Evolutionary conservation across 1,139 yeast genomes (phyloP).

Genomic region (Pichia sp.): DNA sequence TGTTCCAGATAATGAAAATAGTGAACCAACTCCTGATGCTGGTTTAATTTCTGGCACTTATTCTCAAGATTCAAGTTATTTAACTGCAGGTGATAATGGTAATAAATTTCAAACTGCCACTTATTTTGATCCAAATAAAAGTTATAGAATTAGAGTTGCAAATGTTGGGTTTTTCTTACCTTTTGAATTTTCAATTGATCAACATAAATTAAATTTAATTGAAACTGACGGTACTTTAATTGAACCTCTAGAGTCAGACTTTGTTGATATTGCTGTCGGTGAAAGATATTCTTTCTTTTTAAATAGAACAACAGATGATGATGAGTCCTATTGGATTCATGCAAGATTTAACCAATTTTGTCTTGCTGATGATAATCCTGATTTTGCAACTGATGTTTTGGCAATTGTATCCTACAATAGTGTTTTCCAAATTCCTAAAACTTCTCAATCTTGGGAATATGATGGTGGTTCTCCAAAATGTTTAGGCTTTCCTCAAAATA

Average conservation of each 20-base stretch:
- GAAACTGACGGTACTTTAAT: slow-evolving; percentile 62
- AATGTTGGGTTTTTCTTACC: slow-evolving; percentile 42
- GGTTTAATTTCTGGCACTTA: slow-evolving; percentile 21
- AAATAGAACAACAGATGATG: slow-evolving; percentile 36
- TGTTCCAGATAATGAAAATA: slow-evolving; percentile 29
- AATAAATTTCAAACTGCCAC: slow-evolving; percentile 20
- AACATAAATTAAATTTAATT: slow-evolving; percentile 43
- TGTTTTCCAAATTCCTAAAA: slow-evolving; percentile 8
- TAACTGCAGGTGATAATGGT: slow-evolving; percentile 19
- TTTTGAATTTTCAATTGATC: slow-evolving; percentile 38
- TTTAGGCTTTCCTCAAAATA: slow-evolving; percentile 29
- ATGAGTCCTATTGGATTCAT: slow-evolving; percentile 16
- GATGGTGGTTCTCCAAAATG: slow-evolving; percentile 32
- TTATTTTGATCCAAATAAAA: slow-evolving; percentile 26
- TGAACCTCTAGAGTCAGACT: slow-evolving; percentile 42
- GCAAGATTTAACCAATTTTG: slow-evolving; percentile 34
- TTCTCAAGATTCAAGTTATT: slow-evolving; percentile 12
- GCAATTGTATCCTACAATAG: slow-evolving; percentile 32
- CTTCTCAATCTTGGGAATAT: slow-evolving; percentile 20
- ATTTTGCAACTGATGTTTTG: slow-evolving; percentile 32
- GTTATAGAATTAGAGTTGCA: slow-evolving; percentile 33
- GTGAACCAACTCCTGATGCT: slow-evolving; percentile 22
- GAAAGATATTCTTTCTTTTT: slow-evolving; percentile 63
- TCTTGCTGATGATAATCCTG: slow-evolving; percentile 30
- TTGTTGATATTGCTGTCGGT: slow-evolving; percentile 54